Evolutionary conservation across 202 grass and related monocot species (phyloP).

Genomic region (Hordeum pubiflorum): DNA sequence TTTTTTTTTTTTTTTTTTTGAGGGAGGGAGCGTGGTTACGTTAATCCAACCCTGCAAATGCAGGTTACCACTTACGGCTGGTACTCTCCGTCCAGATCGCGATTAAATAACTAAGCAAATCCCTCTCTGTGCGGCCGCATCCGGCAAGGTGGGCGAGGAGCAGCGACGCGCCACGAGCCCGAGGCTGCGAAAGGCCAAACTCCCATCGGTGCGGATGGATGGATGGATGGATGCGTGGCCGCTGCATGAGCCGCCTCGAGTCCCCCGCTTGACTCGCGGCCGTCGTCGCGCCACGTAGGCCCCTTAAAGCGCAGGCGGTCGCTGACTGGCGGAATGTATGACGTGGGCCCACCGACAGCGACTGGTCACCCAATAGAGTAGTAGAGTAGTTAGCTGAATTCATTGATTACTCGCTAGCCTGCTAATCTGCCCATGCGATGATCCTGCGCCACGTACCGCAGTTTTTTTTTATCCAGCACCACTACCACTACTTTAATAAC

Average conservation of each 20-base stretch:
- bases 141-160: background rate
- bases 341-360: background rate
- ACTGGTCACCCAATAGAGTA: background rate
- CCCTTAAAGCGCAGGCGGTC: background rate
- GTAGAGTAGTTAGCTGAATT: background rate
- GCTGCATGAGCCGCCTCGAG: conserved; percentile 1
- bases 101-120: conserved; percentile 17
- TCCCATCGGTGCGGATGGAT: too few relatives aligned
- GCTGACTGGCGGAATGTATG: background rate
- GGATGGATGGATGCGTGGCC: background rate
- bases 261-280: conserved; percentile 6
- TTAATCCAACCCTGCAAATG: background rate
- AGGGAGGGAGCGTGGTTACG: background rate
- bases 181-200: too few relatives aligned
- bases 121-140: background rate
- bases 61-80: background rate
- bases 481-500: background rate
- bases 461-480: background rate
- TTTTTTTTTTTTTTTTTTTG: too few relatives aligned
- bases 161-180: too few relatives aligned
- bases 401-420: background rate
- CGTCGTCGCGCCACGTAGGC: conserved; percentile 27
- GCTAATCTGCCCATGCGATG: background rate
- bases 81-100: background rate
- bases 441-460: background rate